Base-by-base conservation (phyloP, 768 basidiomycete species). In the Trametes meyenii region DNA sequence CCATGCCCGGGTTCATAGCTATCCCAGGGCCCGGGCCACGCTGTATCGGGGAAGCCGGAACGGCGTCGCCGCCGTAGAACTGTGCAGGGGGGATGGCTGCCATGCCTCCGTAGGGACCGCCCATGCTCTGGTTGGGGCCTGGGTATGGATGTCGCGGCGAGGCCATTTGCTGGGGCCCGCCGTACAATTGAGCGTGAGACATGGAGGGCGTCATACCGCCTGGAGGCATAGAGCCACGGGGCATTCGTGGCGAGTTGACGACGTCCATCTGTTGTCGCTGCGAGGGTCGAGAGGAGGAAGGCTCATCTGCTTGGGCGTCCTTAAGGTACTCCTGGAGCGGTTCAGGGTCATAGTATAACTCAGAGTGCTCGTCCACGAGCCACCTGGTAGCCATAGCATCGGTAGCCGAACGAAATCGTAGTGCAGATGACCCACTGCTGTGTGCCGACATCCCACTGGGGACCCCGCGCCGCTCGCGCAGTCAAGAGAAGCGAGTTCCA, bases 371-470 rank as follows among this genome's bases (percentile, higher is more conserved):
- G 68, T 93, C 91, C 2, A 91, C 86, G n/a, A 85, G 79, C 70
- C 91, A 93, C 66, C 90, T 93, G 38, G 26, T 33, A 11, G n/a
- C 45, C 29, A 13, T 50, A 53, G 42, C 39, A 50, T 46, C 38
- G 23, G 21, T 10, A 36, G 39, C 1, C 17, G 3, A 13, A 44
- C 6, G 29, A 36, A 12, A 21, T 13, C 2, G 23, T 16, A 35
- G 13, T 12, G 3, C 21, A 21, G 5, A 26, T 24, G 50, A 81
- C 89, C 66, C 66, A 93, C 92, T 89, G 87, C 71, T 94, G 91
- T 14, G 92, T 92, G 17, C 89, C 89, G 40, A 92, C 79, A 71
- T 94, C 92, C 91, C 91, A 94, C 68, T 92, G 91, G 3, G 92
- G 92, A 0, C 92, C 92, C 61, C 92, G 79, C 60, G 89, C 85